Evolutionary conservation across 495 filamentous ascomycete genomes (phyloP).

Genomic region (Xylaria telfairii): DNA sequence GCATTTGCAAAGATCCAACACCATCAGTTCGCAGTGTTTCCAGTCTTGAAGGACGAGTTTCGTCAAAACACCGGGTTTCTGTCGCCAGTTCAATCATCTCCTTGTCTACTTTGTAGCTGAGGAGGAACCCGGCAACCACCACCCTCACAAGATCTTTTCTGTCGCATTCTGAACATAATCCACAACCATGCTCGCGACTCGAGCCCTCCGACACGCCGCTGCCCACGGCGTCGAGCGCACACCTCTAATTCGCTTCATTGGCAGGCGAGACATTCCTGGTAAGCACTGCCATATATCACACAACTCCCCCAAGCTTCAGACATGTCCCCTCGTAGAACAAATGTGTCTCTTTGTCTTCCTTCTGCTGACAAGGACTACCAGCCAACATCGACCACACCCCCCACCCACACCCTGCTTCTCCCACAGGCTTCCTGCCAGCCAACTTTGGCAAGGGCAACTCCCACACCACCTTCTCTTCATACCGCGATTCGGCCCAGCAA

Average conservation of each 20-base stretch:
- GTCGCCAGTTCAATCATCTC: not conserved
- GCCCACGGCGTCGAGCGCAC: conserved; percentile 64
- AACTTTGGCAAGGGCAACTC: conserved; percentile 67
- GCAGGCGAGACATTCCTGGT: conserved; percentile 85
- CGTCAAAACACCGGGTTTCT: not conserved
- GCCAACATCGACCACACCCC: conserved; percentile 74
- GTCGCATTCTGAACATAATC: not conserved
- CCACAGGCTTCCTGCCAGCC: conserved; percentile 49
- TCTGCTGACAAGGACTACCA: conserved; percentile 41
- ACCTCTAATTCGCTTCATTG: conserved; percentile 90
- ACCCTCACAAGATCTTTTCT: not conserved
- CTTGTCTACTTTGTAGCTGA: not conserved
- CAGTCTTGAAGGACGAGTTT: not conserved
- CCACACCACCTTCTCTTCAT: conserved; percentile 82
- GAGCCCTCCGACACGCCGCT: conserved; percentile 69
- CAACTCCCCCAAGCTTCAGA: conserved; percentile 7
- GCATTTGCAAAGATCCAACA: not conserved
- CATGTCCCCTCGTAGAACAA: not conserved
- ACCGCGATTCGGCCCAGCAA: conserved; percentile 91
- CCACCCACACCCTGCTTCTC: conserved; percentile 58
- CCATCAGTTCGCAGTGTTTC: not conserved
- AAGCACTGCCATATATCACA: conserved; percentile 42
- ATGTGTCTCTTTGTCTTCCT: not conserved
- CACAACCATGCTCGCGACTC: conserved; percentile 66
- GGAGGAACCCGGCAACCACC: not conserved